Conservation (phyloP, 1,284 basidiomycete genomes). For the Thelephora terrestris region DNA sequence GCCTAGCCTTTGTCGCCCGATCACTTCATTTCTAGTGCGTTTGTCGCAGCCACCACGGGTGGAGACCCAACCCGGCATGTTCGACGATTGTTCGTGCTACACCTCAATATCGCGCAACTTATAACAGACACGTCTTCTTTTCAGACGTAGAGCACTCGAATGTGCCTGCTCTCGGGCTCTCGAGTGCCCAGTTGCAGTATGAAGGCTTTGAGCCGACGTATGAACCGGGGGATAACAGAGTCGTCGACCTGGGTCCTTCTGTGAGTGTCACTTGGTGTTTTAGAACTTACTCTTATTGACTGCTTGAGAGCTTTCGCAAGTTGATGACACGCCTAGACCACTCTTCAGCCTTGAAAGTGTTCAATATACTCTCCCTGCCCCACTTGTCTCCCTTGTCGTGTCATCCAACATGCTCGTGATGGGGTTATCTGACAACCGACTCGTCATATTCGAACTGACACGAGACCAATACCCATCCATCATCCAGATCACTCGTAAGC, state of each 20-base stretch:
- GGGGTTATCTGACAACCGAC: slow-evolving; percentile 65
- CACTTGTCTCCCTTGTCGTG: slow-evolving; percentile 70
- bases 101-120: slow-evolving; percentile 5
- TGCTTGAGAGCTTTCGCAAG: background rate
- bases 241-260: slow-evolving; percentile 30
- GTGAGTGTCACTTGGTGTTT: slow-evolving; percentile 14
- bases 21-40: slow-evolving; percentile 1
- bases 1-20: background rate
- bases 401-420: slow-evolving; percentile 83
- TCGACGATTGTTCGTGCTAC: slow-evolving; percentile 70
- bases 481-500: slow-evolving; percentile 66
- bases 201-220: slow-evolving; percentile 78
- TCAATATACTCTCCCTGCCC: slow-evolving; percentile 80
- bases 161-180: slow-evolving; percentile 32
- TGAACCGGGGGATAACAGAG: slow-evolving; percentile 36
- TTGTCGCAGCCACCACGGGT: too few species aligned
- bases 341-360: slow-evolving; percentile 82
- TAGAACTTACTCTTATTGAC: background rate
- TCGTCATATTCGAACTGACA: slow-evolving; percentile 80
- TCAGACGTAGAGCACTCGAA: slow-evolving; percentile 80
- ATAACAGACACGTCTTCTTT: slow-evolving; percentile 2
- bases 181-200: slow-evolving; percentile 55
- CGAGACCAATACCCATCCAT: slow-evolving; percentile 74
- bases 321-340: slow-evolving; percentile 27
- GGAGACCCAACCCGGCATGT: slow-evolving; percentile 38